Percentiles rank a stretch among this genome's conserved stretches.
phyloP scores from a whole-genome alignment of 176 grass and related monocot species.

The Cenchrus fungigraminus region DNA sequence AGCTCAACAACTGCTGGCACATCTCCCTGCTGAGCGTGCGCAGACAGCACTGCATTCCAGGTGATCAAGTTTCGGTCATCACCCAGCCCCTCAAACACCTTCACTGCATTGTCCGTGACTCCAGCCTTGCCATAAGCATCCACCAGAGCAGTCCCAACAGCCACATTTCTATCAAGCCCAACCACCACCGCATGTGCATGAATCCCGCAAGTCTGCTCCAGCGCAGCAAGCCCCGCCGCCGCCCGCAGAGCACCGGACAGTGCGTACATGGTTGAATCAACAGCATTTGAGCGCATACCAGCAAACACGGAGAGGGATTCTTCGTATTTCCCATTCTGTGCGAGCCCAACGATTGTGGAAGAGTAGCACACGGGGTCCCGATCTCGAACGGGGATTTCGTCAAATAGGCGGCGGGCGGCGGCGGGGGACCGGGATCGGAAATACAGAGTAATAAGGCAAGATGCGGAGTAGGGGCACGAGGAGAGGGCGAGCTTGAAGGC shows the following conservation, averaged over 20 bases:
- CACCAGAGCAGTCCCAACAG: constrained; percentile 43
- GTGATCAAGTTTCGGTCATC: constrained; percentile 38
- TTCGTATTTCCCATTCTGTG: constrained; percentile 32
- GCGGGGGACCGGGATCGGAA: neutral
- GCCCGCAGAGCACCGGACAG: constrained; percentile 45
- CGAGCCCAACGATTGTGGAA: constrained; percentile 45
- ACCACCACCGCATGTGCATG: constrained; percentile 48
- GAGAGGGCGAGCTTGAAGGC: constrained; percentile 47
- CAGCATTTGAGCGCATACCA: constrained; percentile 16
- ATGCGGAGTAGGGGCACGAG: constrained; percentile 2
- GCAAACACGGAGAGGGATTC: constrained; percentile 40
- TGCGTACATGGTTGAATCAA: constrained; percentile 45
- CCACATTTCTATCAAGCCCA: constrained; percentile 40
- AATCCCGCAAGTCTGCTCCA: constrained; percentile 45
- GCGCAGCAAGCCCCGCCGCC: constrained; percentile 36
- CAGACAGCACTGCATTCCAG: constrained; percentile 52
- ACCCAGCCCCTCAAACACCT: constrained; percentile 40
- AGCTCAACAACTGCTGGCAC: neutral
- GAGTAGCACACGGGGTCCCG: constrained; percentile 48
- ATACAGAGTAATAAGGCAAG: neutral
- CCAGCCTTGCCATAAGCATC: constrained; percentile 63
- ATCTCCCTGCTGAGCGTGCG: constrained; percentile 46
- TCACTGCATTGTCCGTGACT: constrained; percentile 28
- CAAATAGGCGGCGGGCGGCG: constrained; percentile 39
- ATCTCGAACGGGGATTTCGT: constrained; percentile 44